phyloP scores from a whole-genome alignment of 2,329 filamentous ascomycete genomes.

The Penicillium sp. region DNA sequence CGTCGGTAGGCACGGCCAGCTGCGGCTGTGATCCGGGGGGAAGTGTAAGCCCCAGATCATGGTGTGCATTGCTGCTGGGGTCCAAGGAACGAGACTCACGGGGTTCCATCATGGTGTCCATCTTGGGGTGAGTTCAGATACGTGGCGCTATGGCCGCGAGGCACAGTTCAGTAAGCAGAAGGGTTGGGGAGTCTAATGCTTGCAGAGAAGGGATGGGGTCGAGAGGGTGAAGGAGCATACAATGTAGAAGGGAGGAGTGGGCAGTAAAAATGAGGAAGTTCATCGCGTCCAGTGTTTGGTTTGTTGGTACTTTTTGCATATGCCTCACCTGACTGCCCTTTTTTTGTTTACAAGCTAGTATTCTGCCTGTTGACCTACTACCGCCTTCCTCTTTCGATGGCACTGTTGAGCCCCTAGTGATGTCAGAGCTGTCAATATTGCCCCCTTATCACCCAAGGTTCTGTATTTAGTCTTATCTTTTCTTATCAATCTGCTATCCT shows the following conservation, averaged over 20 bases:
- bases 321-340: background rate
- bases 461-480: background rate
- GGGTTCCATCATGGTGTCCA: slow-evolving; percentile 11
- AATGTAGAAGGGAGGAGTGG: background rate
- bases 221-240: background rate
- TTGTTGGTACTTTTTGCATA: background rate
- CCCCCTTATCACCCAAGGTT: no score
- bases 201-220: background rate
- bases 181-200: background rate
- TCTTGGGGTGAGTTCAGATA: background rate
- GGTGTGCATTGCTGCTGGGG: slow-evolving; percentile 27
- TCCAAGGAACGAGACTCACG: slow-evolving; percentile 26
- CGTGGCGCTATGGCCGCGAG: background rate
- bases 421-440: no score
- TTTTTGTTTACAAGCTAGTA: background rate
- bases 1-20: slow-evolving; percentile 7
- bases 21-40: slow-evolving; percentile 40
- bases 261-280: background rate
- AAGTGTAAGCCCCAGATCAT: slow-evolving; percentile 49
- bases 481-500: background rate
- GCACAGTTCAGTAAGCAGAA: background rate
- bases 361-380: background rate
- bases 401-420: background rate
- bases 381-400: background rate
- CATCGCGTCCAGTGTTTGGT: background rate